Evolutionary conservation across 148 eudicot genomes (phyloP).

Genomic region (Oxyria digyna): DNA sequence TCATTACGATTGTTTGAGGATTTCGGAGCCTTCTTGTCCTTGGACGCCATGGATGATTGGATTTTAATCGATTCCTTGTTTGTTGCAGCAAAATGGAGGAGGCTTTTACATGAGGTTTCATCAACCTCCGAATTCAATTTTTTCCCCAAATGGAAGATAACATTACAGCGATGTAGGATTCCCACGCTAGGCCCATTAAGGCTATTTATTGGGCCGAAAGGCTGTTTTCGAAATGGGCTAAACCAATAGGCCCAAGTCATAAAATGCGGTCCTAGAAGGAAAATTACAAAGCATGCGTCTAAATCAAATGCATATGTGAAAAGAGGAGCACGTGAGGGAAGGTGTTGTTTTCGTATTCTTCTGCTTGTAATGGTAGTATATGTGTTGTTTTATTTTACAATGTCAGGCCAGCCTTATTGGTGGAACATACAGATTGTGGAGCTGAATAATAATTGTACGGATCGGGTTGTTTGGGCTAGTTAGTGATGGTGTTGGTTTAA

Average conservation of each 20-base stretch:
- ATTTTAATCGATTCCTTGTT: background rate
- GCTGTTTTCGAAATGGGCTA: background rate
- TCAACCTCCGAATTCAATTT: background rate
- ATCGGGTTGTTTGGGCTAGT: too few species aligned
- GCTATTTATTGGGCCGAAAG: background rate
- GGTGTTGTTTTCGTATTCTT: background rate
- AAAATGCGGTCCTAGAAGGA: background rate
- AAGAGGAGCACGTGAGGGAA: background rate
- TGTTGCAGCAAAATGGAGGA: background rate
- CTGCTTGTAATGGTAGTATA: too few species aligned
- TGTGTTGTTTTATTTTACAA: too few species aligned
- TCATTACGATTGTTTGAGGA: constrained; percentile 51
- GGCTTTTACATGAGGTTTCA: background rate
- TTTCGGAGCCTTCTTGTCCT: constrained; percentile 74
- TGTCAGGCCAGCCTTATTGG: too few species aligned
- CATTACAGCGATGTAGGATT: background rate
- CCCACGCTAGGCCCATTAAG: background rate
- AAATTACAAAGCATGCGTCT: background rate
- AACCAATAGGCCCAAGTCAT: background rate
- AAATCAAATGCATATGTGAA: background rate
- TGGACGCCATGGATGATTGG: constrained; percentile 36
- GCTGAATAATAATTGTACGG: too few species aligned
- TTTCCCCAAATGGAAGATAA: background rate
- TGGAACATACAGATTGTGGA: too few species aligned
- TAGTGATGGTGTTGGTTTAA: too few species aligned